A percentile compares a stretch with the other conserved stretches of the same genome.
Conservation (phyloP, 345 rosid genomes). For the Salix udensis region DNA sequence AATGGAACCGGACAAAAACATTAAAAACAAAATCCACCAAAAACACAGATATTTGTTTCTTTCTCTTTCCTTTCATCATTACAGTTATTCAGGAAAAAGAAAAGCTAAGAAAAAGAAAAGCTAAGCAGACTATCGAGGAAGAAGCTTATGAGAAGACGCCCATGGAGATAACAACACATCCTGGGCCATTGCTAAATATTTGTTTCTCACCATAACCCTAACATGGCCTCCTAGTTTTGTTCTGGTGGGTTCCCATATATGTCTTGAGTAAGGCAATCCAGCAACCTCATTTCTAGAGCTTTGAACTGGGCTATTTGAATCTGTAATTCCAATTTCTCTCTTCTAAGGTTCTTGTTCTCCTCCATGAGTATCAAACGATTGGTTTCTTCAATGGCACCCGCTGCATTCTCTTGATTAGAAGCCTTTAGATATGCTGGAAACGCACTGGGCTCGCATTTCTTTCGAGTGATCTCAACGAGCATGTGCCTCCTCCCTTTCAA, state of each 20-base stretch:
- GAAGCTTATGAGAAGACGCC: neutral
- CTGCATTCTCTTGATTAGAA: conserved; percentile 12
- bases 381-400: neutral
- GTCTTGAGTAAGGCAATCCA: conserved; percentile 41
- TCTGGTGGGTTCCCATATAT: conserved; percentile 11
- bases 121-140: neutral
- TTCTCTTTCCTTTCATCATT: no score
- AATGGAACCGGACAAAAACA: no score
- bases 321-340: conserved; percentile 42
- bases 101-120: neutral
- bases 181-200: neutral
- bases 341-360: conserved; percentile 44
- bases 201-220: neutral
- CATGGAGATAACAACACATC: neutral
- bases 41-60: neutral
- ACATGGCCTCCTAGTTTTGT: conserved; percentile 26
- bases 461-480: conserved; percentile 48
- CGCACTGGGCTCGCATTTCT: conserved; percentile 42
- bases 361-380: conserved; percentile 18
- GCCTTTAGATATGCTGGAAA: conserved; percentile 42
- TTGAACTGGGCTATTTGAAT: conserved; percentile 41
- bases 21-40: neutral
- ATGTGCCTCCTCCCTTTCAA: conserved; percentile 39
- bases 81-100: neutral
- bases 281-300: conserved; percentile 38